Base-by-base conservation (phyloP, 768 basidiomycete species). In the Mycena haematopus region DNA sequence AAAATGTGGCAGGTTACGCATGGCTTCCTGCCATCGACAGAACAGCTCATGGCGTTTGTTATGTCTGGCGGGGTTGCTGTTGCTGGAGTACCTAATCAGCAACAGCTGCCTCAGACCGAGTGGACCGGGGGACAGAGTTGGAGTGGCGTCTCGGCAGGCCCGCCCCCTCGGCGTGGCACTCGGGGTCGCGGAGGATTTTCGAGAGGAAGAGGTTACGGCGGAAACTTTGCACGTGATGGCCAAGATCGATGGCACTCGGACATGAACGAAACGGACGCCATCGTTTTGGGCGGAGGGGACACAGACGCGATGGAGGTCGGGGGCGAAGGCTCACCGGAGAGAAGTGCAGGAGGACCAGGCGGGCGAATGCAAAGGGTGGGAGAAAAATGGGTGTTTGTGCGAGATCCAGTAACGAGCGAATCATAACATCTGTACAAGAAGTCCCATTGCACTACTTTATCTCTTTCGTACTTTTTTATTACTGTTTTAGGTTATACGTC, bases 21-120 rank as follows among this genome's bases (percentile, higher is more conserved):
- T 74, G 89, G 91, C 44, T 81, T 84, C 69, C 52, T 79, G 67
- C 92, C 92, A 29, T 82, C 89, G 59, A 87, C 88, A 69, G 88
- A 92, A 69, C 83, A 93, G 70, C 82, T 93, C 67, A 87, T 92
- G 87, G 82, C 86, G 74, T 90, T 88, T 71, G 80, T 91, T 65
- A 80, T 90, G 80, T 60, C 80, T 22, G 65, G 70, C 53, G 65
- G 36, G 36, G 80, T 91, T 52, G 64, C 68, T 38, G 60, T 69
- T 45, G 69, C 66, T 17, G 65, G 64, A 38, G 53, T 72, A 71
- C 42, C 63, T 44, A 63, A 52, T 42, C 67, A 66, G 55, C 67
- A 63, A 56, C 73, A 67, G 53, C 68, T 59, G 62, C 68, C 69
- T 66, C 66, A 71, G 35, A 58, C 63, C 60, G 63, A 53, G 52